Evolutionary conservation across 257 asterid genomes (phyloP), one percentile per base, ranked within the genome.

Genomic region (Leptodermis oblonga): DNA sequence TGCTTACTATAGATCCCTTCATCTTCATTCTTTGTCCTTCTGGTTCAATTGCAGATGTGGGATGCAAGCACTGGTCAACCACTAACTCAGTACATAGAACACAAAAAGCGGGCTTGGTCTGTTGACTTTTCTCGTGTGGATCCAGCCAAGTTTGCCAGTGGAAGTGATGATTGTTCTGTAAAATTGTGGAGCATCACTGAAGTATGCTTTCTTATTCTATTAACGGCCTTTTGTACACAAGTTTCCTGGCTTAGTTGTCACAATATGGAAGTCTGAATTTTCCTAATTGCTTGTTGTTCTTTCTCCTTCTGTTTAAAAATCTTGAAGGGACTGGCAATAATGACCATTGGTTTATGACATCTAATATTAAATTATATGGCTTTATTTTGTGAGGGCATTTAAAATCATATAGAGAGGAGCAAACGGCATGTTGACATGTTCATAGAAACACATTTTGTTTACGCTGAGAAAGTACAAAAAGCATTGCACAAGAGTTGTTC

Each of bases 51-150:
- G 15, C 82, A 93, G 98, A 77, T 90, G 72, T 93, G 98, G 98
- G 97, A 93, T 86, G 96, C 85, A 4, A 58, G 83, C 66, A 88
- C 87, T 7, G 92, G 96, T 72, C 92, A 86, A 80, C 82, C 53
- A 37, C 70, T 87, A 80, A 74, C 77, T 67, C 84, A 81, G 33
- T 83, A 84, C 67, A 72, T 15, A 6, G 98, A 93, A 83, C 97
- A 93, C 76, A 77, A 74, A 60, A 84, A 86, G 79, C 78, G 86
- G 68, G 82, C 92, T 39, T 87, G 96, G 95, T 80, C 90, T 0
- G 90, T 90, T 36, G 89, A 90, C 70, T 84, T 86, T 66, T 90
- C 87, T 74, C 76, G 7, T 34, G 70, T 74, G 23, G 89, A 90
- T 58, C 95, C 92, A 15, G 73, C 67, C 23, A 82, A 69, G 60